Conservation (phyloP, 1,284 basidiomycete genomes). For the Gymnopus androsaceus region DNA sequence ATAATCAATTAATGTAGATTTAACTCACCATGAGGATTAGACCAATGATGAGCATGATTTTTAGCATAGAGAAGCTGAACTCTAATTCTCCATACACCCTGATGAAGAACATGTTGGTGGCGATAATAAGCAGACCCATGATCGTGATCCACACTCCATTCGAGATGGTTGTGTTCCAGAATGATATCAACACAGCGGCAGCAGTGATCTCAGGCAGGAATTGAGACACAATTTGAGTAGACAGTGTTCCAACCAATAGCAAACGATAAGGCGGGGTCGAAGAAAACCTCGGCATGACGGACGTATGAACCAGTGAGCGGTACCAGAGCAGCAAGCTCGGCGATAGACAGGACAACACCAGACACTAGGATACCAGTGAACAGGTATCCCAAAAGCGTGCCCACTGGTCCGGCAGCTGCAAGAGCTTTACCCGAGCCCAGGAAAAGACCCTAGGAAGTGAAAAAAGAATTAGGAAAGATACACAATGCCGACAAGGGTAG, state of each 20-base stretch:
- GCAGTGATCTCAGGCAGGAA: constrained; percentile 19
- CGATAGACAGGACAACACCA: constrained; percentile 5
- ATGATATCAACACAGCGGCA: constrained; percentile 18
- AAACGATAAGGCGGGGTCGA: constrained; percentile 22
- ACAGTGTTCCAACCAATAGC: constrained; percentile 10
- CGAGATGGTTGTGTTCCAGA: constrained; percentile 24
- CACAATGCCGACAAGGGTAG: too few species aligned
- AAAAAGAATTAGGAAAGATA: constrained; percentile 17
- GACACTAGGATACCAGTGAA: constrained; percentile 28
- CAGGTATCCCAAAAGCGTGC: constrained; percentile 26
- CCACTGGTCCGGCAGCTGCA: constrained; percentile 25
- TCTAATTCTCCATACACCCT: constrained; percentile 32
- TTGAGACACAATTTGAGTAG: not conserved
- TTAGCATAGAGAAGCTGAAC: constrained; percentile 35
- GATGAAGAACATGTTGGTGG: constrained; percentile 24
- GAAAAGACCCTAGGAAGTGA: constrained; percentile 14
- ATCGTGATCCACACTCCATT: constrained; percentile 29
- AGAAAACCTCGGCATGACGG: constrained; percentile 17
- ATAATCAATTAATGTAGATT: not conserved
- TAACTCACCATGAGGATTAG: constrained; percentile 28
- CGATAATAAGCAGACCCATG: constrained; percentile 28
- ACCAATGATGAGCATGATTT: constrained; percentile 34
- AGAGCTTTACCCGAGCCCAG: constrained; percentile 27
- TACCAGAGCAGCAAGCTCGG: constrained; percentile 6
- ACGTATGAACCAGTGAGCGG: not conserved